Evolutionary conservation across 345 rosid species (phyloP), one percentile per base, ranked within the genome.

Genomic region (Raphanus raphanistrum): DNA sequence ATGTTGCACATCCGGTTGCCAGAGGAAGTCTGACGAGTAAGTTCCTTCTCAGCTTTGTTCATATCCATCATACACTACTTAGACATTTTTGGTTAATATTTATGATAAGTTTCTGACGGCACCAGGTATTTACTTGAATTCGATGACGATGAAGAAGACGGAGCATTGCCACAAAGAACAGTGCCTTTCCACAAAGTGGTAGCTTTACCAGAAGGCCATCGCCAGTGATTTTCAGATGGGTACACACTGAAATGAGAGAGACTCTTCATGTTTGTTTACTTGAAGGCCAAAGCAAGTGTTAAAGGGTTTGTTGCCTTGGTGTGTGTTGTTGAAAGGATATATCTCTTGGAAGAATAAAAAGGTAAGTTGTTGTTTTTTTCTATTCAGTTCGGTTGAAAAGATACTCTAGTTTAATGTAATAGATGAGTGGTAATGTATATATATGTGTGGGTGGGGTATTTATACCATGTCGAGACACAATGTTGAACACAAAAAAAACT

Each of bases 141-240:
- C 27, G 99, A 95, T 16, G 98, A 92, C 6, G 99, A 95, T 0
- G 99, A 95, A 64, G 99, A 95, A 85, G 97, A 95, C 8, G 99
- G 98, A 81, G 85, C 92, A 45, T 76, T 92, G 82, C 99, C 98
- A 28, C 90, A 90, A 84, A 88, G 98, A 83, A 82, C 82, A 0
- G 98, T 95, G 8, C 94, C 98, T 8, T 92, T 89, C 64, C 84
- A 81, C 85, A 87, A 82, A 67, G 99, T 95, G 74, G 97, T 95
- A 73, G 74, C 94, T 17, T 83, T 92, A 73, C 99, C 98, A 1
- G 96, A 87, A 5, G 92, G 93, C 28, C 93, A 88, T 78, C 91
- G 95, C 17, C 97, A 88, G 61, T 95, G 83, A 92, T 41, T 21
- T 21, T 66, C 21, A 78, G 59, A 74, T 41, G 64, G 45, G 13